Conservation (phyloP, 805 yeast genomes). For the Nakazawaea wyomingensis region DNA sequence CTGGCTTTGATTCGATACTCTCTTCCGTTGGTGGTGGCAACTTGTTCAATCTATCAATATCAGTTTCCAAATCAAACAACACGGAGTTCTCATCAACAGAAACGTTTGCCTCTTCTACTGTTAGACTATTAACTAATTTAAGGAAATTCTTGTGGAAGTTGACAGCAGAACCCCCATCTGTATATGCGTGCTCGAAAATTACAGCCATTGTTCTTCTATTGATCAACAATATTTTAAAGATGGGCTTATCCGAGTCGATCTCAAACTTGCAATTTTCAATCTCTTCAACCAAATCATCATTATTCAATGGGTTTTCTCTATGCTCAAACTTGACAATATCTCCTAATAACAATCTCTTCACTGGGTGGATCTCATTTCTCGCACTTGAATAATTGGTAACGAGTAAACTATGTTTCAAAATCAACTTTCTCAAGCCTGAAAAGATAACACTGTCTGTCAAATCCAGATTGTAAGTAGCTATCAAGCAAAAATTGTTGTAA, state of each 20-base stretch:
- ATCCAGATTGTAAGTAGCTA: constrained; percentile 3
- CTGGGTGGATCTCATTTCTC: constrained; percentile 6
- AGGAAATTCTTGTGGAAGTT: constrained; percentile 20
- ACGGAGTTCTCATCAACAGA: constrained; percentile 20
- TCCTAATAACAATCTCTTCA: neutral
- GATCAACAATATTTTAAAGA: constrained; percentile 4
- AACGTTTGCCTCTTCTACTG: constrained; percentile 25
- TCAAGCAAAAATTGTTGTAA: constrained; percentile 8
- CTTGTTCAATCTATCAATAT: neutral
- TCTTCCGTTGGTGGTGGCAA: constrained; percentile 6
- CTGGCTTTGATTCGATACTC: neutral
- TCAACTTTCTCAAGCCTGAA: constrained; percentile 5
- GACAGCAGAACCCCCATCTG: constrained; percentile 10
- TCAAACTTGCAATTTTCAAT: constrained; percentile 6
- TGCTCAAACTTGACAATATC: constrained; percentile 5
- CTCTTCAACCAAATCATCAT: constrained; percentile 1
- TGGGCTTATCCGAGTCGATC: constrained; percentile 1
- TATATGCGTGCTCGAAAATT: constrained; percentile 8
- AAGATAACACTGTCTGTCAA: constrained; percentile 2
- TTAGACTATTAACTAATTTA: constrained; percentile 24
- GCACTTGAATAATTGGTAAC: neutral
- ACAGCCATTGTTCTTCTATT: constrained; percentile 1
- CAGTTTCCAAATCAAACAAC: constrained; percentile 3
- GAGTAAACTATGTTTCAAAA: constrained; percentile 5
- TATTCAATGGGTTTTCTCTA: neutral